Base-by-base conservation (phyloP, 139 green algal genomes). In the Micromonas commoda region DNA sequence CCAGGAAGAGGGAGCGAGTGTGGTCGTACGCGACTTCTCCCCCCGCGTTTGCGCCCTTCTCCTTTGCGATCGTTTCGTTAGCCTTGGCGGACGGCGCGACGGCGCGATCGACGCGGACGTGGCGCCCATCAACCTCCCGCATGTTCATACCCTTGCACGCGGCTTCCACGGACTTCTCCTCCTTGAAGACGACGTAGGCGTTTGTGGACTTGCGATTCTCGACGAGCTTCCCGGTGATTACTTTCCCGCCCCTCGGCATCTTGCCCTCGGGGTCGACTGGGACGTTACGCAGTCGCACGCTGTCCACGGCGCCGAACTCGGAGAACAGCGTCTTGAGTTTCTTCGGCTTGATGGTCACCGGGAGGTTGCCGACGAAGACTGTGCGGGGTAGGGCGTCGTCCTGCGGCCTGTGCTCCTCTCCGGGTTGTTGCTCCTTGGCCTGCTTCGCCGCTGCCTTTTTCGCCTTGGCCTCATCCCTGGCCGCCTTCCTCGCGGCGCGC, bases 281-380 rank as follows among this genome's bases (percentile, higher is more conserved):
- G 45, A 97, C 71, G 0, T 77, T 90, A 26, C 93, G 88, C 76
- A 96, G 64, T 16, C 93, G 88, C 54, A 94, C 87, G 0, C 83
- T 89, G 38, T 95, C 87, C 20, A 97, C 86, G 0, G 53, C 33
- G 37, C 92, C 91, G 80, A 87, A 94, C 64, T 38, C 37, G 79
- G 78, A 16, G 51, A 80, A 96, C 1, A 89, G 33, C 20, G 65
- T 61, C 38, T 81, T 86, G 21, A 97, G 54, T 24, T 60, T 28
- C 73, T 93, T 93, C 4, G 45, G 60, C 53, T 82, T 91, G 23
- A 81, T 83, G 2, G 57, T 78, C 24, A 80, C 73, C 0, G 92
- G 90, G 77, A 97, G 73, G 81, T 97, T 97, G 71, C 93, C 93
- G 20, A 97, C 91, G 84, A 97, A 97, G 23, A 97, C 76, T 2